Percentiles rank a stretch among this genome's conserved stretches.
Evolutionary conservation across 2,329 filamentous ascomycete species (phyloP).

Genomic region (Eurotiales sp.): DNA sequence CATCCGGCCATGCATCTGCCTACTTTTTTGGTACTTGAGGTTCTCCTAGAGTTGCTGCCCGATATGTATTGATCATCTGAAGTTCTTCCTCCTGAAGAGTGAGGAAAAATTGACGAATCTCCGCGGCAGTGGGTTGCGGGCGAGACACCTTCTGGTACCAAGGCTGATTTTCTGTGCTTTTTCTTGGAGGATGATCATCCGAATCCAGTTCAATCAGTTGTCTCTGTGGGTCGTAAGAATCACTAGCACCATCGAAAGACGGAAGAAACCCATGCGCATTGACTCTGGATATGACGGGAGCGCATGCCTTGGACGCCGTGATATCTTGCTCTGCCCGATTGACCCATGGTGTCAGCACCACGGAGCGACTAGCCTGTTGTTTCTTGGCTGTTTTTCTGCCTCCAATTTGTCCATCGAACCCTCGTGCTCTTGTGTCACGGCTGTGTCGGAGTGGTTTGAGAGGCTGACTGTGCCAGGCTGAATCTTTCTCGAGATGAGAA

Average conservation of each 20-base stretch:
- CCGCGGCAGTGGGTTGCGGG: constrained; percentile 17
- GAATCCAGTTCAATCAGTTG: too few species aligned
- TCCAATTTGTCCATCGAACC: not conserved
- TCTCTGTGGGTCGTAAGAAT: constrained; percentile 9
- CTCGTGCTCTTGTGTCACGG: constrained; percentile 3
- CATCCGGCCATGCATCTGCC: too few species aligned
- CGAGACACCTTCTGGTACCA: constrained; percentile 18
- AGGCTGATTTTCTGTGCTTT: not conserved
- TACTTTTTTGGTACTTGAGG: not conserved
- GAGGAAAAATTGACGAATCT: constrained; percentile 23
- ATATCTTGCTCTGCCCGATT: constrained; percentile 17
- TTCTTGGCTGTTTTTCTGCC: not conserved
- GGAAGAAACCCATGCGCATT: constrained; percentile 29
- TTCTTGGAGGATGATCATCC: not conserved
- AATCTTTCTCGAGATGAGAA: not conserved
- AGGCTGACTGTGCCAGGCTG: not conserved
- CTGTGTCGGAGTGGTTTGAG: constrained; percentile 5
- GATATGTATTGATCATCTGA: constrained; percentile 20
- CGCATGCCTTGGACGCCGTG: constrained; percentile 23
- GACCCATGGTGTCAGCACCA: constrained; percentile 22
- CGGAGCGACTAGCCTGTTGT: constrained; percentile 10
- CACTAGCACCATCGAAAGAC: constrained; percentile 27
- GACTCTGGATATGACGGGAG: constrained; percentile 25
- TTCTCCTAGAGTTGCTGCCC: constrained; percentile 8
- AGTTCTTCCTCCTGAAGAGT: constrained; percentile 23